Evolutionary conservation across 495 filamentous ascomycete genomes (phyloP), one percentile per base, ranked within the genome.

Genomic region (Hypoxylon trugodes): DNA sequence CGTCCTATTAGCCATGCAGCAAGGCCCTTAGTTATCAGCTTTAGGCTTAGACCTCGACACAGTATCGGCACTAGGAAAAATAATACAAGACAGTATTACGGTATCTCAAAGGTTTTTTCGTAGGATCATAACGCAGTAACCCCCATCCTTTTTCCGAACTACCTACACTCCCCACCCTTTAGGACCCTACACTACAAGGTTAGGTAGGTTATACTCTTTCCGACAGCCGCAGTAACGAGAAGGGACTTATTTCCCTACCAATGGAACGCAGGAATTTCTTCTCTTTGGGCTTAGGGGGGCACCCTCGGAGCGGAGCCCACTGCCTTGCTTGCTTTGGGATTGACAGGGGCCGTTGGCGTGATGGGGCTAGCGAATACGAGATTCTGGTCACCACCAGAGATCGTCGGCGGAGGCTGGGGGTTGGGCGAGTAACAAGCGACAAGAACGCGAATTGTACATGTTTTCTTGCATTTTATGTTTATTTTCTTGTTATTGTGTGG

Each of bases 291-390:
- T 66, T 51, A 42, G 47, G 56, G 51, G 61, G 48, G 41, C 3
- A 8, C 6, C 36, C 45, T 52, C 40, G 55, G 62, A 60, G 62
- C 64, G 64, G 64, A 67, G 51, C 51, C 64, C 48, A 52, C 52
- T 9, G 61, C 54, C 61, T 38, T 67, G 64, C n/a, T n/a, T n/a
- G n/a, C n/a, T n/a, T n/a, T n/a, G n/a, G n/a, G 51, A 54, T 42
- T 54, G 65, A 68, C 65, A 68, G 65, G 65, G 65, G 65, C 65
- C 8, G 36, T 59, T 68, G 65, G 65, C 65, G 59, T 59, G 58
- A 68, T 64, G 65, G 65, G 48, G 65, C 65, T 68, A 68, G 65
- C 65, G 65, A 68, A 68, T 68, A 68, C 65, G 65, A 68, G 65
- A 68, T 68, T 68, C 59, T 68, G 65, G 65, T 68, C 53, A 68